A percentile compares a stretch with the other conserved stretches of the same genome.
Conservation (phyloP, 768 basidiomycete genomes). For the Auriculariales sp. region DNA sequence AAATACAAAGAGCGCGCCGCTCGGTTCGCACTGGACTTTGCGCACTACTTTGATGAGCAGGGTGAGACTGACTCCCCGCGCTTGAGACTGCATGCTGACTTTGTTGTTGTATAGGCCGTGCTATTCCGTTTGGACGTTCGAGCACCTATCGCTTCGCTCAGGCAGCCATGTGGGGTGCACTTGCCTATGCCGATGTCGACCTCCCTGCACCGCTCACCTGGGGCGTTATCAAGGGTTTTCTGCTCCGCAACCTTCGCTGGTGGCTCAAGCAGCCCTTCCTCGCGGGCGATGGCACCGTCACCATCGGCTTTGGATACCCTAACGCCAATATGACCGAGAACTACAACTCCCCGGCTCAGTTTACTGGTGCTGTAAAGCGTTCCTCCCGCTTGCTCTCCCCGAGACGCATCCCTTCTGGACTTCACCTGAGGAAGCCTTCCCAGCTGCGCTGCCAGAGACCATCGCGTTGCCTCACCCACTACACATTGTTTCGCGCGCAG, state of each 20-base stretch:
- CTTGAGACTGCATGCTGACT: too few relatives aligned
- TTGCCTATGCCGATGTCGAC: conserved; percentile 57
- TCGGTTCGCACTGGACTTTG: conserved; percentile 51
- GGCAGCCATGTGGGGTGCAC: conserved; percentile 65
- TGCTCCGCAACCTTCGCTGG: conserved; percentile 56
- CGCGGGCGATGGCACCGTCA: conserved; percentile 49
- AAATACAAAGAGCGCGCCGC: conserved; percentile 50
- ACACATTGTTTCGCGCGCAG: conserved; percentile 50
- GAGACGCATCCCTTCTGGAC: conserved; percentile 62
- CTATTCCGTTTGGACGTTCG: conserved; percentile 62
- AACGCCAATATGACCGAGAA: conserved; percentile 67
- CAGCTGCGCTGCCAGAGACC: conserved; percentile 27
- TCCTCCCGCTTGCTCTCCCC: conserved; percentile 49
- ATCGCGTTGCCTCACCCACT: conserved; percentile 45
- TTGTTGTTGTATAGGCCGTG: conserved; percentile 32
- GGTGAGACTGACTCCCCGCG: conserved; percentile 23
- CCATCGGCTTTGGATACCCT: conserved; percentile 56
- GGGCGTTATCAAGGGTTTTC: conserved; percentile 62
- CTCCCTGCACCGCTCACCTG: conserved; percentile 56
- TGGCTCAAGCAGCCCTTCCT: conserved; percentile 46
- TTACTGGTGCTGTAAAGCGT: conserved; percentile 74
- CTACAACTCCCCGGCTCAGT: conserved; percentile 67
- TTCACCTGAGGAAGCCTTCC: conserved; percentile 50
- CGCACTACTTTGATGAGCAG: conserved; percentile 63
- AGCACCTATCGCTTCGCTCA: conserved; percentile 71